phyloP scores from a whole-genome alignment of 179 eudicot genomes.

The Camellia oleifera region DNA sequence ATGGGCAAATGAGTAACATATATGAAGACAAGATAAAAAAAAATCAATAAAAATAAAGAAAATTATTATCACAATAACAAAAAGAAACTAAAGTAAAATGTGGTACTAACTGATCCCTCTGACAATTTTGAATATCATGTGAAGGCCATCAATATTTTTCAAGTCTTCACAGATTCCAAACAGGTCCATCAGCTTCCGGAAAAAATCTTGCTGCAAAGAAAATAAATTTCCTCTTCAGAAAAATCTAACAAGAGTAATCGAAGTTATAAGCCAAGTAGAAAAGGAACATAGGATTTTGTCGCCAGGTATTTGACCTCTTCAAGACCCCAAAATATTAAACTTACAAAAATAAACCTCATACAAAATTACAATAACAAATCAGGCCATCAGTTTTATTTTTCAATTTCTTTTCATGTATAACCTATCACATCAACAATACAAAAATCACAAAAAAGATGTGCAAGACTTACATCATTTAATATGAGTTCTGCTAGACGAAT shows the following conservation, averaged over 20 bases:
- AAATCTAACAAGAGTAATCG: background rate
- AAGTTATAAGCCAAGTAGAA: background rate
- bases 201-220: slow-evolving; percentile 75
- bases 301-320: too few species aligned
- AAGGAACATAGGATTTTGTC: background rate
- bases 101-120: slow-evolving; percentile 74
- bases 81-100: background rate
- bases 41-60: too few species aligned
- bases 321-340: too few species aligned
- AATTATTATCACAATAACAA: background rate
- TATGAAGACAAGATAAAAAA: background rate
- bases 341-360: too few species aligned
- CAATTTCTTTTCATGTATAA: background rate
- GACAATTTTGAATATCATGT: slow-evolving; percentile 73
- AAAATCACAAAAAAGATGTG: background rate
- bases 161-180: slow-evolving; percentile 88
- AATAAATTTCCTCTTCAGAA: slow-evolving; percentile 9
- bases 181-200: slow-evolving; percentile 78
- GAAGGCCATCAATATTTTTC: slow-evolving; percentile 79
- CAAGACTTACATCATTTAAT: slow-evolving; percentile 71
- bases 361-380: too few species aligned
- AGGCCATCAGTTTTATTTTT: background rate
- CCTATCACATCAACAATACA: background rate
- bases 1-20: background rate
- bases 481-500: slow-evolving; percentile 83